Evolutionary conservation across 2,329 filamentous ascomycete genomes (phyloP).

Genomic region (Lecanicillium sp.): DNA sequence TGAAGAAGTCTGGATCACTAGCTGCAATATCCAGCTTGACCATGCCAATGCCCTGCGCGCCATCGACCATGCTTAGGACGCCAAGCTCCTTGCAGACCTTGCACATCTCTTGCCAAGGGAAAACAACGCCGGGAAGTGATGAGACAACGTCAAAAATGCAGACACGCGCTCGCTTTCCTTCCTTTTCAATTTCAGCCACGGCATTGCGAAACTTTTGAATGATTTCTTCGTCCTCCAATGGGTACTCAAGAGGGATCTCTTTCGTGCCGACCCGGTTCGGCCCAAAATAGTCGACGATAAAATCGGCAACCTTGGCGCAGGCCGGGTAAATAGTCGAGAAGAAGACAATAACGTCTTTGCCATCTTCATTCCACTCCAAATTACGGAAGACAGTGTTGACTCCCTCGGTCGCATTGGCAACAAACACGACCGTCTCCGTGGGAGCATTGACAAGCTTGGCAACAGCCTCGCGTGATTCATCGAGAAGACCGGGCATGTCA

Average conservation of each 20-base stretch:
- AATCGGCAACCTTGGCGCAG: conserved; percentile 68
- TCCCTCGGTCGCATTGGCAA: conserved; percentile 74
- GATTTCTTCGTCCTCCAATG: conserved; percentile 63
- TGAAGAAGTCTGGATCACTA: conserved; percentile 77
- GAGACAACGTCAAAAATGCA: conserved; percentile 73
- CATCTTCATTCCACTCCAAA: conserved; percentile 58
- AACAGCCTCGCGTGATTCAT: conserved; percentile 57
- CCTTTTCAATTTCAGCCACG: conserved; percentile 44
- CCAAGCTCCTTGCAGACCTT: conserved; percentile 58
- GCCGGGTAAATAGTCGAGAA: conserved; percentile 76
- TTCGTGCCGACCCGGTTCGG: conserved; percentile 34
- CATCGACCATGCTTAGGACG: conserved; percentile 73
- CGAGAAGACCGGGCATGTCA: conserved; percentile 55
- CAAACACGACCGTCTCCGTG: conserved; percentile 62
- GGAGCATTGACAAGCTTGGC: conserved; percentile 62
- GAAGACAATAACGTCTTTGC: conserved; percentile 71
- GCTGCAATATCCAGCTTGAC: conserved; percentile 60
- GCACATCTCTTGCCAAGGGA: conserved; percentile 69
- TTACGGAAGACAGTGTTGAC: conserved; percentile 77
- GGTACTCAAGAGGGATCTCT: conserved; percentile 60
- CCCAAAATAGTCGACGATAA: conserved; percentile 58
- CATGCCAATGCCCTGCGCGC: conserved; percentile 78
- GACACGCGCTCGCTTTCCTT: conserved; percentile 58
- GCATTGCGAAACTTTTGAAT: conserved; percentile 53
- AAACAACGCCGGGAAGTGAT: conserved; percentile 68